Base-by-base conservation (phyloP, 345 rosid species). In the Crucihimalaya himalaica region DNA sequence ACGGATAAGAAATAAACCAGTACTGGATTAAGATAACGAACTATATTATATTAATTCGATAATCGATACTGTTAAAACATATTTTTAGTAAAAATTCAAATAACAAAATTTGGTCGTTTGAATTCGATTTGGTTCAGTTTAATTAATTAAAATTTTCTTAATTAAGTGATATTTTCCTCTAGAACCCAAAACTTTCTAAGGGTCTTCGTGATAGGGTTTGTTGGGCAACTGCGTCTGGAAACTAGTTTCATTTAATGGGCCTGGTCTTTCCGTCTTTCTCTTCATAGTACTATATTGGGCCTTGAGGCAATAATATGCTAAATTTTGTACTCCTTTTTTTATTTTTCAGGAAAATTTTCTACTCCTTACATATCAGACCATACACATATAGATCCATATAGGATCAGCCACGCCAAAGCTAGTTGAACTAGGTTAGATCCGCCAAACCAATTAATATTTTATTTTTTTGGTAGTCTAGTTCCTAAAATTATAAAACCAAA, bases 231-330 rank as follows among this genome's bases (percentile, higher is more conserved):
- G 35, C 10, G 35, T 42, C 46, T 42, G 15, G 7, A 14, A 39
- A 18, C 32, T 42, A 40, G 1, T 42, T 53, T 43, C 20, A 21
- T 31, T 21, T 43, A 29, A 55, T 55, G 64, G 77, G 32, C 70
- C 47, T 54, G 2, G 8, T 10, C 55, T 40, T 40, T 14, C 23
- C 6, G 12, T 61, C 15, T 10, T 10, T 48, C 39, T 39, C 21
- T 47, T 37, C 1, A 14, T 46, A 51, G 7, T 28, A 48, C 23
- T 5, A 28, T 18, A 5, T 14, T 62, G 76, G 69, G 63, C 69
- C 34, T 56, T 29, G 2, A 18, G 13, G 42, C 20, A 50, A 13
- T 16, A 27, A 18, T 29, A 14, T 13, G 6, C 1, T 45, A 13
- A 43, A 14, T 37, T 59, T 34, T 19, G 2, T 34, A 31, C 21